A percentile compares a stretch with the other conserved stretches of the same genome.
phyloP scores from a whole-genome alignment of 2,329 filamentous ascomycete species.

The Hymenoscyphus occultus region DNA sequence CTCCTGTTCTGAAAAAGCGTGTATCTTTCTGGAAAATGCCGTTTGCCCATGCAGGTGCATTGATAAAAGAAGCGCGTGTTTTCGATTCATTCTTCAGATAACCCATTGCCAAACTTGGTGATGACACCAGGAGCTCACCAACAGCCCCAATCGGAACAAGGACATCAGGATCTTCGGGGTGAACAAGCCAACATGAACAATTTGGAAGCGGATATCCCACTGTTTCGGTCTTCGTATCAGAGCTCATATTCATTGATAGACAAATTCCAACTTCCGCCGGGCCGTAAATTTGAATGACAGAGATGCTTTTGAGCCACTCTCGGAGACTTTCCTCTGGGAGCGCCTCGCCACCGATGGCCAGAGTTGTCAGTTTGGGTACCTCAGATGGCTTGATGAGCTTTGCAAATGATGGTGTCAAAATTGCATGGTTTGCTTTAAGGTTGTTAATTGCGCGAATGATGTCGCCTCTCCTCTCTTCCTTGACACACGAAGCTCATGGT shows the following conservation, averaged over 20 bases:
- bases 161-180: conserved; percentile 15
- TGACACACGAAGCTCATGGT: not conserved
- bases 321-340: conserved; percentile 52
- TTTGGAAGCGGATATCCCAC: not conserved
- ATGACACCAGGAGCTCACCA: conserved; percentile 27
- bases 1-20: not conserved
- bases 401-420: conserved; percentile 24
- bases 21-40: not conserved
- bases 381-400: conserved; percentile 84
- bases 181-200: conserved; percentile 17
- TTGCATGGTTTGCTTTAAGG: conserved; percentile 20
- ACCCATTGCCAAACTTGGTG: conserved; percentile 22
- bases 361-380: conserved; percentile 64
- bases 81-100: conserved; percentile 26
- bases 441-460: conserved; percentile 16
- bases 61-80: conserved; percentile 17
- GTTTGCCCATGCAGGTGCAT: conserved; percentile 14
- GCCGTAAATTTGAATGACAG: conserved; percentile 58
- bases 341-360: conserved; percentile 89
- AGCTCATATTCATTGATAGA: not conserved
- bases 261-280: conserved; percentile 64
- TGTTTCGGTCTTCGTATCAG: not conserved
- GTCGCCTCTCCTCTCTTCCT: conserved; percentile 22
- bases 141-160: conserved; percentile 21
- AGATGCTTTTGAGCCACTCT: conserved; percentile 37